Percentiles rank a stretch among this genome's conserved stretches.
phyloP scores from a whole-genome alignment of 768 basidiomycete species.

The Tubosaeta sp. region DNA sequence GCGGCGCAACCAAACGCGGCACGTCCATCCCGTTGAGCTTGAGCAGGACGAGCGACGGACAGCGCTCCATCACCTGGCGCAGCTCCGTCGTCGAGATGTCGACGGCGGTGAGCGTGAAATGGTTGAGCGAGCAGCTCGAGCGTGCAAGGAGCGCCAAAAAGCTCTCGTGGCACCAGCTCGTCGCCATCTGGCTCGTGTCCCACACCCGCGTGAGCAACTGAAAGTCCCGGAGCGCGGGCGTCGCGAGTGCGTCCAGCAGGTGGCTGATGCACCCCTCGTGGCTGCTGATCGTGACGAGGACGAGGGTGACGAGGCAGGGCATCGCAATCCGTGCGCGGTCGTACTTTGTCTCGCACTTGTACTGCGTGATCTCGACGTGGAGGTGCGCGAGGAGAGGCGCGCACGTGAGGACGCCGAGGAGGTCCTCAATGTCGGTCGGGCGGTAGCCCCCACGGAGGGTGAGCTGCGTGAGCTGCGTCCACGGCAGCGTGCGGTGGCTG shows the following conservation, averaged over 20 bases:
- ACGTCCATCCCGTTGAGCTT: slow-evolving; percentile 27
- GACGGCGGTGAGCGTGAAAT: slow-evolving; percentile 28
- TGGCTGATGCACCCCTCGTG: slow-evolving; percentile 28
- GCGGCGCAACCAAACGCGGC: slow-evolving; percentile 16
- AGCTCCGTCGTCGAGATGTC: slow-evolving; percentile 19
- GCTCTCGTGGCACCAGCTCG: slow-evolving; percentile 28
- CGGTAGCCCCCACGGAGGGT: slow-evolving; percentile 30
- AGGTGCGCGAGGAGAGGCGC: slow-evolving; percentile 27
- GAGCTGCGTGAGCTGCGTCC: slow-evolving; percentile 31
- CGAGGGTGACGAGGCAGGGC: slow-evolving; percentile 28
- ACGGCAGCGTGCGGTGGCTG: slow-evolving; percentile 29
- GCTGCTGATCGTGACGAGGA: slow-evolving; percentile 28
- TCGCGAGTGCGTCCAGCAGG: slow-evolving; percentile 23
- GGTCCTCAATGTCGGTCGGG: slow-evolving; percentile 22
- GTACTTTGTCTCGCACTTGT: slow-evolving; percentile 27
- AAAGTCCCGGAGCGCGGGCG: slow-evolving; percentile 26
- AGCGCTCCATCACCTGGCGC: slow-evolving; percentile 24
- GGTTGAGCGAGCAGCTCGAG: slow-evolving; percentile 28
- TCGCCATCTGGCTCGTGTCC: slow-evolving; percentile 28
- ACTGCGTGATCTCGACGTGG: slow-evolving; percentile 31
- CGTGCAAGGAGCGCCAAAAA: slow-evolving; percentile 24
- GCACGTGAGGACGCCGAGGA: slow-evolving; percentile 21
- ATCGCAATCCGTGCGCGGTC: slow-evolving; percentile 25
- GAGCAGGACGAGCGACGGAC: slow-evolving; percentile 27
- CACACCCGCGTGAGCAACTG: slow-evolving; percentile 31